These are phyloP conservation scores for Auricularia sp. DNA, from an alignment of 768 basidiomycete species.

Conservation along the genomic window DNA sequence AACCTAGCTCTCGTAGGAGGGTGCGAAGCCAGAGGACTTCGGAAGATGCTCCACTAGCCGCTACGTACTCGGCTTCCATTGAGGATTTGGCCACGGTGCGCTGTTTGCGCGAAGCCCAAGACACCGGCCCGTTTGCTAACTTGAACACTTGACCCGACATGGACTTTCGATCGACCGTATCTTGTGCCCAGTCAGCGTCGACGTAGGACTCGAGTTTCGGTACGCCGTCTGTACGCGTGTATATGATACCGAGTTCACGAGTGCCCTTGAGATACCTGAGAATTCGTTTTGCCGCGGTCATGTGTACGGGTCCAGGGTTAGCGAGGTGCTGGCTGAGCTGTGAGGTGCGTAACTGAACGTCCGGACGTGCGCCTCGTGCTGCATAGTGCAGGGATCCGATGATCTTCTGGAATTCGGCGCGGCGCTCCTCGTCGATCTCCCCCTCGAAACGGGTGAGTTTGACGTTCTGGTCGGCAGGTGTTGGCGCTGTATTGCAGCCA, in stretches of 20 bases:
- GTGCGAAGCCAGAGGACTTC: background rate
- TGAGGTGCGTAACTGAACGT: slow-evolving; percentile 12
- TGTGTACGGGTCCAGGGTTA: background rate
- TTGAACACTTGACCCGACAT: no score
- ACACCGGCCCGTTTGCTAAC: no score
- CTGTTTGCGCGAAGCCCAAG: no score
- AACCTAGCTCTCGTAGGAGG: background rate
- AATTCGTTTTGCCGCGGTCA: slow-evolving; percentile 3
- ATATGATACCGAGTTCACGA: background rate
- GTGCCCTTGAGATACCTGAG: slow-evolving; percentile 4
- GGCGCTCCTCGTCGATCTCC: slow-evolving; percentile 3
- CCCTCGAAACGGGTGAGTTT: background rate
- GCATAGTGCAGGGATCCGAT: slow-evolving; percentile 23
- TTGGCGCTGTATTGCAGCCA: background rate
- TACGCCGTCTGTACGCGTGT: slow-evolving; percentile 6
- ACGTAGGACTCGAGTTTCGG: background rate
- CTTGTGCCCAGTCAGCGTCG: slow-evolving; percentile 16
- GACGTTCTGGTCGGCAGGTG: slow-evolving; percentile 2
- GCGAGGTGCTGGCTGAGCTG: slow-evolving; percentile 11
- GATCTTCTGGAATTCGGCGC: slow-evolving; percentile 11
- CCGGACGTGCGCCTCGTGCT: slow-evolving; percentile 13
- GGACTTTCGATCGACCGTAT: background rate
- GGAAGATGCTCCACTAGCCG: slow-evolving; percentile 6
- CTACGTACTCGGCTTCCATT: slow-evolving; percentile 18
- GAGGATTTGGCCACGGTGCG: slow-evolving; percentile 14